phyloP scores from a whole-genome alignment of 176 grass and related monocot genomes.

The Olyra latifolia region DNA sequence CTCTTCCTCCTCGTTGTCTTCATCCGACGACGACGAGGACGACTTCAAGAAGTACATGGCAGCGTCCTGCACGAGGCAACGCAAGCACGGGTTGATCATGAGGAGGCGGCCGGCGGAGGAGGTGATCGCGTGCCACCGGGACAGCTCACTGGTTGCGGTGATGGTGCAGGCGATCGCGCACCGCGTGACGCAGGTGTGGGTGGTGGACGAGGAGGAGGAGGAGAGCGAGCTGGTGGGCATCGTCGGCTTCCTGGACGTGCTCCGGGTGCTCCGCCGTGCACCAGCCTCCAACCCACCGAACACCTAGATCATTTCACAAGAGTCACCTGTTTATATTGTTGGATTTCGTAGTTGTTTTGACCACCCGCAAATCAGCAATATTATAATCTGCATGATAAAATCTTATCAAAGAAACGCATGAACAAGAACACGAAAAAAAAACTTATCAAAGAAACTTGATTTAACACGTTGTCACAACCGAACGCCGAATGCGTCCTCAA shows the following conservation, averaged over 20 bases:
- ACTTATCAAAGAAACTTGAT: no score
- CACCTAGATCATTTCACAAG: not conserved
- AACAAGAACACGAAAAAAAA: no score
- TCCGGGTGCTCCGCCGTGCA: constrained; percentile 51
- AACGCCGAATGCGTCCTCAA: no score
- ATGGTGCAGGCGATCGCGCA: constrained; percentile 69
- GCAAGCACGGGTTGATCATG: not conserved
- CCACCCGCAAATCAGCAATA: no score
- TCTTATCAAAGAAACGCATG: no score
- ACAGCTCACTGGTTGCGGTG: constrained; percentile 78
- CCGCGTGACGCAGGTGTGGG: constrained; percentile 76
- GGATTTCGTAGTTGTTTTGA: no score
- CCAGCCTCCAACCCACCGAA: not conserved
- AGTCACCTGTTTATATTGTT: not conserved
- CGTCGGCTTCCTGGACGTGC: constrained; percentile 57
- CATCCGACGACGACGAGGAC: constrained; percentile 34
- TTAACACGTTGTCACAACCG: no score
- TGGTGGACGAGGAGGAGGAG: constrained; percentile 34
- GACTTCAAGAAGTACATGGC: not conserved
- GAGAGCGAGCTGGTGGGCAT: constrained; percentile 48
- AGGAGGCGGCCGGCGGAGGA: constrained; percentile 37
- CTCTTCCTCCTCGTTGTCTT: constrained; percentile 24
- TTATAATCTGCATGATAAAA: no score
- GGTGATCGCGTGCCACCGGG: constrained; percentile 51
- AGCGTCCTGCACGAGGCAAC: not conserved